These are phyloP conservation scores for Bipolaris sorokiniana DNA, from an alignment of 2,329 filamentous ascomycete genomes.

Conservation along the genomic window DNA sequence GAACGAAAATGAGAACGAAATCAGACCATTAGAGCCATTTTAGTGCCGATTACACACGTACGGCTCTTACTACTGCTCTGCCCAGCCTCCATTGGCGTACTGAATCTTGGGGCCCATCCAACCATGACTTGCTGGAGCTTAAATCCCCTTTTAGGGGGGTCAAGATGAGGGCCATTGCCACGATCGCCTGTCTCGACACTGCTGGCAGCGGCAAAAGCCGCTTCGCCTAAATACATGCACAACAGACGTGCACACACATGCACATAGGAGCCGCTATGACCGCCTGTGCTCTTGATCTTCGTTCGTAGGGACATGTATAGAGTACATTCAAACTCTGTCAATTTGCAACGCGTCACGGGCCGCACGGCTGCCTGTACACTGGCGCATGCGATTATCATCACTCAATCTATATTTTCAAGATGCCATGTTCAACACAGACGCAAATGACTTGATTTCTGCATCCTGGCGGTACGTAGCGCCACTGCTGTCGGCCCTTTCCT, in stretches of 20 bases:
- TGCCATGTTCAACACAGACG: conserved; percentile 5
- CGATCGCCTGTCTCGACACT: background rate
- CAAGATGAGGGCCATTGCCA: background rate
- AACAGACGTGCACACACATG: background rate
- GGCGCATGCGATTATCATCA: conserved; percentile 12
- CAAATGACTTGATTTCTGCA: conserved; percentile 13
- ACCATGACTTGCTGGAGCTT: background rate
- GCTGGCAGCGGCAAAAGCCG: conserved; percentile 27
- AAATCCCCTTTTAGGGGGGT: background rate
- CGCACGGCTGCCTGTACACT: conserved; percentile 33
- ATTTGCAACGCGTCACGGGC: conserved; percentile 18
- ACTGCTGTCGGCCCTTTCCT: conserved; percentile 19
- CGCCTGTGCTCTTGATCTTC: background rate
- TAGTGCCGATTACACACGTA: background rate
- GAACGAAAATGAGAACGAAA: background rate
- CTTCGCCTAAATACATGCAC: conserved; percentile 34
- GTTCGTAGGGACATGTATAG: background rate
- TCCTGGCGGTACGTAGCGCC: conserved; percentile 35
- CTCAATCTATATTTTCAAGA: conserved; percentile 20
- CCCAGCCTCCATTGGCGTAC: background rate
- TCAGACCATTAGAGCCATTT: background rate
- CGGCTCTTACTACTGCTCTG: background rate
- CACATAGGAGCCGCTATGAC: background rate
- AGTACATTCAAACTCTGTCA: conserved; percentile 12
- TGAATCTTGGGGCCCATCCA: background rate